phyloP scores from a whole-genome alignment of 1,284 basidiomycete species.

The Anthracocystis setariae region DNA sequence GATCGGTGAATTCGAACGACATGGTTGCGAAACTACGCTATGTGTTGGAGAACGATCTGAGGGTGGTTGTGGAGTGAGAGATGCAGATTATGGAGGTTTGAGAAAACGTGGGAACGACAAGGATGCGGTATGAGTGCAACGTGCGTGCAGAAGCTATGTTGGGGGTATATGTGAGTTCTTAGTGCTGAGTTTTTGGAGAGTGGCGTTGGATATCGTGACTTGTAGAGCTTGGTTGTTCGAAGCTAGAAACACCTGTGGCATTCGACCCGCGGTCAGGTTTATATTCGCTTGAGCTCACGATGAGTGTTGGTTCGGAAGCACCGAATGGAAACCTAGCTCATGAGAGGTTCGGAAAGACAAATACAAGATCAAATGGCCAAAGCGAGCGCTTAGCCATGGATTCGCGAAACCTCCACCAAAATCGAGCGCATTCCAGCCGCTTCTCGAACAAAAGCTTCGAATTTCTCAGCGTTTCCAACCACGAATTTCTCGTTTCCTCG shows the following conservation, averaged over 20 bases:
- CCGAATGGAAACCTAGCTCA: neutral
- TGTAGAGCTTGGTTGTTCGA: too few relatives aligned
- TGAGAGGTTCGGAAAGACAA: neutral
- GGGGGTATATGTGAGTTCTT: too few relatives aligned
- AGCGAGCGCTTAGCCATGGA: neutral
- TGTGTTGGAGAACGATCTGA: neutral
- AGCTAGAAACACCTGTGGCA: too few relatives aligned
- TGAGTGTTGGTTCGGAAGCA: neutral
- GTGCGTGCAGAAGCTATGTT: too few relatives aligned
- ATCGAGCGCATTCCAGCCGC: conserved; percentile 35
- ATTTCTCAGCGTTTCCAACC: neutral
- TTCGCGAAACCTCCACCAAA: conserved; percentile 26
- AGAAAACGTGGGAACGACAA: neutral
- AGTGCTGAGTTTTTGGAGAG: too few relatives aligned
- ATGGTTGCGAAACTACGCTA: conserved; percentile 15
- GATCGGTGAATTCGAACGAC: conserved; percentile 78
- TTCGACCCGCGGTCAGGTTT: neutral
- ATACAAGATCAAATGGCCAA: conserved; percentile 2
- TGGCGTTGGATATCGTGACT: too few relatives aligned
- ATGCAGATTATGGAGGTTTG: neutral
- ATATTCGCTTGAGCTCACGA: neutral
- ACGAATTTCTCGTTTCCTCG: neutral
- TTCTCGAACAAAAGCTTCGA: conserved; percentile 23
- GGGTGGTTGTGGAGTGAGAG: neutral
- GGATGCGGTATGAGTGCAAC: neutral